Evolutionary conservation across 306 rosid genomes (phyloP).

Genomic region (Arachis hypogaea): DNA sequence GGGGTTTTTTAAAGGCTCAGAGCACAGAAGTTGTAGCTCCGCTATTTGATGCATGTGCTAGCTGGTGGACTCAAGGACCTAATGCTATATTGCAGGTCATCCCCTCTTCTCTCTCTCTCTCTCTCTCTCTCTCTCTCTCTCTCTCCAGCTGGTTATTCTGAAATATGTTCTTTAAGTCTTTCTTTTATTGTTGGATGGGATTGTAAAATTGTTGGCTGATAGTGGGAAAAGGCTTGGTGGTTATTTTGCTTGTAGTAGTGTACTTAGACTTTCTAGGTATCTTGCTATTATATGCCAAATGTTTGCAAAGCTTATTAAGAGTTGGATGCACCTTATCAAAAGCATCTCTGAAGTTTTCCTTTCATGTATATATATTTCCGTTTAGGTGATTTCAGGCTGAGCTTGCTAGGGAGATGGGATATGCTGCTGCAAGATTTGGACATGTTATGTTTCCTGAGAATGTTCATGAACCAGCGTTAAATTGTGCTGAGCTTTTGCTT

Average conservation of each 20-base stretch:
- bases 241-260: not conserved
- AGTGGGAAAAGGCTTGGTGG: not conserved
- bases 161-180: not conserved
- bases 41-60: slow-evolving; percentile 93
- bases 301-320: slow-evolving; percentile 26
- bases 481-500: slow-evolving; percentile 92
- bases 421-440: slow-evolving; percentile 92
- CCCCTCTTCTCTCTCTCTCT: slow-evolving; percentile 32
- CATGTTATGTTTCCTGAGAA: slow-evolving; percentile 99
- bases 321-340: slow-evolving; percentile 12
- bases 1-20: slow-evolving; percentile 37
- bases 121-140: slow-evolving; percentile 26
- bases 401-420: slow-evolving; percentile 95
- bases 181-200: slow-evolving; percentile 32
- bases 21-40: slow-evolving; percentile 68
- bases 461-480: slow-evolving; percentile 86
- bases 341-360: slow-evolving; percentile 55
- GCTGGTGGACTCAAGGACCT: slow-evolving; percentile 99
- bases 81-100: slow-evolving; percentile 88
- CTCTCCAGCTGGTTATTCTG: slow-evolving; percentile 10
- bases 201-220: slow-evolving; percentile 15
- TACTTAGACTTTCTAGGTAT: not conserved
- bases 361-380: slow-evolving; percentile 47
- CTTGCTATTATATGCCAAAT: slow-evolving; percentile 18
- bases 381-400: slow-evolving; percentile 94